Conservation (phyloP, 768 basidiomycete genomes). For the Austroboletus eburneus region DNA sequence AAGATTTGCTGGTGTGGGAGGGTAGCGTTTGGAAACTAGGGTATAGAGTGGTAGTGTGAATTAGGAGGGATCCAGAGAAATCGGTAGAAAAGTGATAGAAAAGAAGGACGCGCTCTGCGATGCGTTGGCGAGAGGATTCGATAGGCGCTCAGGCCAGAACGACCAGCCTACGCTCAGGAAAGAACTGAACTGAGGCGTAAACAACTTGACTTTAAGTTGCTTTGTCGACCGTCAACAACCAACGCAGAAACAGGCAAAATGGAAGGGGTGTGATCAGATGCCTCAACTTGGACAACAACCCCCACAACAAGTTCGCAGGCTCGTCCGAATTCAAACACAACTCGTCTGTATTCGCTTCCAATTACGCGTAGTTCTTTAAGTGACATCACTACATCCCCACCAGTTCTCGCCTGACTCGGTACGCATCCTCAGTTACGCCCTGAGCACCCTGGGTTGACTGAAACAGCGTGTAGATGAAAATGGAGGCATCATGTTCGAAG, state of each 20-base stretch:
- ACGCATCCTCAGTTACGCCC: no score
- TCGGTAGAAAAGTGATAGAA: slow-evolving; percentile 33
- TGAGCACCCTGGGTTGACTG: no score
- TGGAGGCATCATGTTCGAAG: not conserved
- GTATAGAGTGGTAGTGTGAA: slow-evolving; percentile 25
- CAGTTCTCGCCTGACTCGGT: no score
- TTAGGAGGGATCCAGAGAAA: slow-evolving; percentile 25
- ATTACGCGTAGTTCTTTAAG: not conserved
- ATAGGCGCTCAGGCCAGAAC: slow-evolving; percentile 32
- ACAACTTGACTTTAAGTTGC: slow-evolving; percentile 26
- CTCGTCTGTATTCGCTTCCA: not conserved
- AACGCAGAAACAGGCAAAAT: slow-evolving; percentile 28
- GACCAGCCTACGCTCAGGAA: slow-evolving; percentile 29
- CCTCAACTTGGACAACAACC: slow-evolving; percentile 8
- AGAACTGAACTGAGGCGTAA: slow-evolving; percentile 25
- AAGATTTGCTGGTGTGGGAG: slow-evolving; percentile 13
- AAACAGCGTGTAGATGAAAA: no score
- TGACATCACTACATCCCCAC: no score
- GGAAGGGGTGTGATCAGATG: slow-evolving; percentile 3
- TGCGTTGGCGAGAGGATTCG: slow-evolving; percentile 33
- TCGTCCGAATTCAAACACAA: slow-evolving; percentile 40
- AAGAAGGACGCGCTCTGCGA: slow-evolving; percentile 35
- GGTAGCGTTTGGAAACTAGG: slow-evolving; percentile 21
- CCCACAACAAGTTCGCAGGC: slow-evolving; percentile 24
- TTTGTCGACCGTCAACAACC: slow-evolving; percentile 33